Evolutionary conservation across 495 filamentous ascomycete species (phyloP).

Genomic region (Hypoxylon subgilvum): DNA sequence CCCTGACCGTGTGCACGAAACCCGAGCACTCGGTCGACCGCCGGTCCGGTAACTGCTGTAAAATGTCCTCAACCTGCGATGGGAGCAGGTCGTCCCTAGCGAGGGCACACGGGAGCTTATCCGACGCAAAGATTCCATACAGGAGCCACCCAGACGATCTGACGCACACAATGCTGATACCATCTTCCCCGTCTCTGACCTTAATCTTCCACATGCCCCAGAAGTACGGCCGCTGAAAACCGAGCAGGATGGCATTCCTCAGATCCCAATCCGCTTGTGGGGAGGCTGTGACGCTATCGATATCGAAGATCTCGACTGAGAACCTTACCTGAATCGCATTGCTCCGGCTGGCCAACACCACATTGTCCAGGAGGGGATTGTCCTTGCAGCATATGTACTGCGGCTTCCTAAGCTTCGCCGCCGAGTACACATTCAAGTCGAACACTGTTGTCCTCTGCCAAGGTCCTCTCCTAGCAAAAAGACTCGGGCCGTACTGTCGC

Average conservation of each 20-base stretch:
- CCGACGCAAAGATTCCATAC: constrained; percentile 29
- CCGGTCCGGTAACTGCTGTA: constrained; percentile 19
- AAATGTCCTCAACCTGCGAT: constrained; percentile 23
- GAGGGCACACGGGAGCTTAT: constrained; percentile 16
- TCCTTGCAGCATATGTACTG: constrained; percentile 34
- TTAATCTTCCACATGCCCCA: constrained; percentile 31
- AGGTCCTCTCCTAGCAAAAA: constrained; percentile 26
- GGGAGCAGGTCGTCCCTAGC: constrained; percentile 17
- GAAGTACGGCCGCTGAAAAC: constrained; percentile 30
- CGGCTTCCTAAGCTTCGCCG: constrained; percentile 19
- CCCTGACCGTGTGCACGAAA: constrained; percentile 10
- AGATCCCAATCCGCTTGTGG: constrained; percentile 34
- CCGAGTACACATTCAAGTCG: constrained; percentile 27
- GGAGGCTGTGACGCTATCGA: constrained; percentile 13
- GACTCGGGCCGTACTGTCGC: constrained; percentile 26
- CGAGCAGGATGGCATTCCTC: constrained; percentile 30
- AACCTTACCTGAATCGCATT: constrained; percentile 27
- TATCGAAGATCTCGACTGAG: constrained; percentile 23
- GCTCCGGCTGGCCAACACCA: constrained; percentile 21
- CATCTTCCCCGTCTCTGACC: constrained; percentile 11
- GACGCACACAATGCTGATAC: constrained; percentile 30
- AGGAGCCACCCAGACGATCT: constrained; percentile 26
- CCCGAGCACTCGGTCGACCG: constrained; percentile 10
- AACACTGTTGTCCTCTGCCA: constrained; percentile 22
- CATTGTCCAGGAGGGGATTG: constrained; percentile 5